Evolutionary conservation across 2,329 filamentous ascomycete species (phyloP), one percentile per base, ranked within the genome.

Genomic region (Echinosphaeria canescens): DNA sequence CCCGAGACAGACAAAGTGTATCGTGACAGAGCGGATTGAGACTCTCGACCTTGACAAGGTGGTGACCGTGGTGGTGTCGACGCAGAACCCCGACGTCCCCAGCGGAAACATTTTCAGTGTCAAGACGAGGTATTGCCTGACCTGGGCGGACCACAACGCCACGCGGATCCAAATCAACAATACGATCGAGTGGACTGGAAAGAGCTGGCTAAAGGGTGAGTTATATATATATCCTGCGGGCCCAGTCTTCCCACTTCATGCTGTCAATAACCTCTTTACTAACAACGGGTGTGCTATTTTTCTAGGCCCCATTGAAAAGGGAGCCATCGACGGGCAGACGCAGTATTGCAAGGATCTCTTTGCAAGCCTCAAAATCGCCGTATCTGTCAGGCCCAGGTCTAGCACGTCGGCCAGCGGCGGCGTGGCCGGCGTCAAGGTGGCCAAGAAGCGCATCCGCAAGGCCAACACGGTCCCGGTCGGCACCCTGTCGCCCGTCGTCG

Each of bases 171-270:
- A 88, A 33, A 75, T 85, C 52, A 93, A 75, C 36, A 93, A 81
- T 46, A 75, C 71, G 3, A 78, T 93, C 23, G 90, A 98, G 42
- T 98, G 90, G 90, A 74, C 75, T 4, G 84, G 84, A 38, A 98
- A 95, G 59, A 93, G 84, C 54, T 98, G 88, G 88, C 54, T 98
- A 24, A 93, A 88, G 55, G 80, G 84, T 90, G 56, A 44, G 57
- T 42, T 5, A n/a, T 10, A 19, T 11, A 12, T 24, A 15, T 25
- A 15, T 25, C n/a, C n/a, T n/a, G n/a, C n/a, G n/a, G n/a, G n/a
- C n/a, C n/a, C n/a, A n/a, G n/a, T n/a, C n/a, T n/a, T n/a, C n/a
- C n/a, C n/a, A n/a, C n/a, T n/a, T n/a, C n/a, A n/a, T n/a, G n/a
- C n/a, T n/a, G n/a, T n/a, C n/a, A n/a, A n/a, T n/a, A n/a, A n/a